Conservation (phyloP, 129 eudicot species). For the Chrysanthemum makinoi region DNA sequence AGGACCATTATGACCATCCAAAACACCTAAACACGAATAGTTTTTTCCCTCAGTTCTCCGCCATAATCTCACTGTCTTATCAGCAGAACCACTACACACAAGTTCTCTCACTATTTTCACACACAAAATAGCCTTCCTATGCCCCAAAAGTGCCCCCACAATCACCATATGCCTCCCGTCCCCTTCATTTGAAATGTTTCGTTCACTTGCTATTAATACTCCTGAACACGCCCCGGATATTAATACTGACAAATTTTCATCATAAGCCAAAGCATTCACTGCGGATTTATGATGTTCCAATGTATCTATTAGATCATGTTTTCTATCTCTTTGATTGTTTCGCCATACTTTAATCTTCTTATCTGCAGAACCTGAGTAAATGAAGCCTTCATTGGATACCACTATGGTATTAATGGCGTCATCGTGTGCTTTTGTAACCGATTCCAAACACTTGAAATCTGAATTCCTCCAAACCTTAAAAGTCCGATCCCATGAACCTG, state of each 20-base stretch:
- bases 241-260: conserved; percentile 40
- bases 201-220: conserved; percentile 66
- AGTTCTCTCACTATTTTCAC: conserved; percentile 56
- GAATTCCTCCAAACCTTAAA: conserved; percentile 70
- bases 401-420: conserved; percentile 77
- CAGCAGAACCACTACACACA: conserved; percentile 89
- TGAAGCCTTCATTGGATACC: conserved; percentile 39
- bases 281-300: conserved; percentile 64
- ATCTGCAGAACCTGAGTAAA: conserved; percentile 80
- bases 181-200: conserved; percentile 25
- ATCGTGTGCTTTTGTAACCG: conserved; percentile 69
- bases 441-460: conserved; percentile 71
- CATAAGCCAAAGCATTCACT: conserved; percentile 71
- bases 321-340: conserved; percentile 20
- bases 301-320: conserved; percentile 35
- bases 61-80: conserved; percentile 82
- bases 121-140: conserved; percentile 68
- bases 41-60: conserved; percentile 43
- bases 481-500: conserved; percentile 85
- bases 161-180: conserved; percentile 44
- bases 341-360: conserved; percentile 69
- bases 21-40: conserved; percentile 66
- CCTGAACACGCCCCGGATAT: conserved; percentile 86
- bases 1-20: conserved; percentile 81
- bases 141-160: conserved; percentile 77